These are phyloP conservation scores for Pogostemon cablin DNA, from an alignment of 257 asterid genomes.

Conservation along the genomic window DNA sequence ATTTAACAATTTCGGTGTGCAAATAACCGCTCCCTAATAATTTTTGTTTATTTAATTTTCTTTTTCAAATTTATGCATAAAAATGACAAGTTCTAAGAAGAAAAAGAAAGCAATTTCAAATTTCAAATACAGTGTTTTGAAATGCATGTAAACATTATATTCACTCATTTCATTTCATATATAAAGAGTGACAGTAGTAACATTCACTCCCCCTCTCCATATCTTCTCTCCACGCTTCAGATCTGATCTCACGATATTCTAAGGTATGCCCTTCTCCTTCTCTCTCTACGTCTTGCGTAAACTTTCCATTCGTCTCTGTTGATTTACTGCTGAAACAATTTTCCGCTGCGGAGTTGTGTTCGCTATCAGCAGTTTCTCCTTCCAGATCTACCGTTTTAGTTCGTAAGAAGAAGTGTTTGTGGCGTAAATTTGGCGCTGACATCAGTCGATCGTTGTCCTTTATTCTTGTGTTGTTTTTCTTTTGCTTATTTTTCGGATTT, in stretches of 20 bases:
- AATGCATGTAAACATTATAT: too few relatives aligned
- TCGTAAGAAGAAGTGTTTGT: background rate
- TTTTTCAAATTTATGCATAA: too few relatives aligned
- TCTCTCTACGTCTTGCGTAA: background rate
- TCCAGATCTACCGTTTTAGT: slow-evolving; percentile 37
- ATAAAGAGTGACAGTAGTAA: slow-evolving; percentile 25
- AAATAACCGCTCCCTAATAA: too few relatives aligned
- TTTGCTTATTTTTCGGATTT: background rate
- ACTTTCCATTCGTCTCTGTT: background rate
- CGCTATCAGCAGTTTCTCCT: slow-evolving; percentile 1
- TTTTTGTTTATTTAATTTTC: too few relatives aligned
- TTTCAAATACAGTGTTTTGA: too few relatives aligned
- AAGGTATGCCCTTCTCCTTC: slow-evolving; percentile 27
- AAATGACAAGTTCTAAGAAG: too few relatives aligned
- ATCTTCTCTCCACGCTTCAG: slow-evolving; percentile 43
- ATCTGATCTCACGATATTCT: slow-evolving; percentile 32
- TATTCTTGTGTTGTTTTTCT: background rate
- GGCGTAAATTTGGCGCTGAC: slow-evolving; percentile 3
- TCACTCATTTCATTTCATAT: background rate
- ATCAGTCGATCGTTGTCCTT: slow-evolving; percentile 17
- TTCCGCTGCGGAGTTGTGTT: slow-evolving; percentile 10
- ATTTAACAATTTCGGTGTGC: too few relatives aligned
- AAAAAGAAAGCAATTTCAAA: too few relatives aligned
- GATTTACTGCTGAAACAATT: background rate
- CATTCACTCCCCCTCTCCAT: slow-evolving; percentile 22